phyloP scores from a whole-genome alignment of 2,329 filamentous ascomycete genomes.

The Penicillium sp. region DNA sequence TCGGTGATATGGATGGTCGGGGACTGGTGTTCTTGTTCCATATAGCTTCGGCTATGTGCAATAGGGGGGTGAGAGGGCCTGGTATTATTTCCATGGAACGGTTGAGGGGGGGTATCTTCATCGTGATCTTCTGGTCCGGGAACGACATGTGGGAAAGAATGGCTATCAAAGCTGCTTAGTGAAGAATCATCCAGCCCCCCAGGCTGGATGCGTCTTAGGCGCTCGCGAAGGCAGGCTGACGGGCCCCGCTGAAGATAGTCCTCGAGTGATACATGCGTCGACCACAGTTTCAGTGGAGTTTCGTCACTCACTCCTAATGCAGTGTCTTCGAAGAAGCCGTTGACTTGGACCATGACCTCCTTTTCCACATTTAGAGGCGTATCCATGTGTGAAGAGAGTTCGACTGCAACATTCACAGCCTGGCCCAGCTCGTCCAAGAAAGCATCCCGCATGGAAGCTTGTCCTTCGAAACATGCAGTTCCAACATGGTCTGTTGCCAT shows the following conservation, averaged over 20 bases:
- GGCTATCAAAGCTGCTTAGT: conserved; percentile 32
- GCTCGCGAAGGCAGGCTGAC: conserved; percentile 53
- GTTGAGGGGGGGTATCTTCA: conserved; percentile 1
- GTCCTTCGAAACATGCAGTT: conserved; percentile 31
- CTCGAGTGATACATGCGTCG: conserved; percentile 26
- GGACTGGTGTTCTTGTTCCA: conserved; percentile 17
- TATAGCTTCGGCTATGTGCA: conserved; percentile 25
- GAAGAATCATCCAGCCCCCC: conserved; percentile 30
- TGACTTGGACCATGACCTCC: conserved; percentile 56
- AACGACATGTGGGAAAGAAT: conserved; percentile 21
- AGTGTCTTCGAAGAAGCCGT: conserved; percentile 63
- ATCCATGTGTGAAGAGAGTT: conserved; percentile 35
- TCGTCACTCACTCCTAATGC: conserved; percentile 51
- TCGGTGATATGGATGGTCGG: conserved; percentile 33
- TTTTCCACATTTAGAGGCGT: conserved; percentile 51
- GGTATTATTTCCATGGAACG: conserved; percentile 2
- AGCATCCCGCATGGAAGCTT: conserved; percentile 26
- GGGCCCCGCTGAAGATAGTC: conserved; percentile 58
- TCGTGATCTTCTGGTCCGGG: conserved; percentile 8
- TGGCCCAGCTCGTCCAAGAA: conserved; percentile 28
- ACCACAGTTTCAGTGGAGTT: conserved; percentile 34
- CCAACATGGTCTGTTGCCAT: conserved; percentile 34
- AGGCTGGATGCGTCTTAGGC: conserved; percentile 42
- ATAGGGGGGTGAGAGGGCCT: conserved; percentile 20
- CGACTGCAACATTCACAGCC: conserved; percentile 21